Evolutionary conservation across 495 filamentous ascomycete genomes (phyloP).

Genomic region (Aspergillus panamensis): DNA sequence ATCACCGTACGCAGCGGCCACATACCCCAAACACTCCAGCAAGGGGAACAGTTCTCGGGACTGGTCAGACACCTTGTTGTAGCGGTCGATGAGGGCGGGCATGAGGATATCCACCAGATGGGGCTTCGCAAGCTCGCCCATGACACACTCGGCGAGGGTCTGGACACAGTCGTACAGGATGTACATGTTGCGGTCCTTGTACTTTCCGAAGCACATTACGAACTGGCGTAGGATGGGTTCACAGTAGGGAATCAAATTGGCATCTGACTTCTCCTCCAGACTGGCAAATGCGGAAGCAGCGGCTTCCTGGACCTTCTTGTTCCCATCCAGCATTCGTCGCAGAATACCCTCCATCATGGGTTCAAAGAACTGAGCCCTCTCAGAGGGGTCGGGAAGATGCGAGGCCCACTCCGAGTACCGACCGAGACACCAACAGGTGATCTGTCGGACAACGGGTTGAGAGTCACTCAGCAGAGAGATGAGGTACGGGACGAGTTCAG

Average conservation of each 20-base stretch:
- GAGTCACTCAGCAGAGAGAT: conserved; percentile 79
- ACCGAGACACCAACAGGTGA: conserved; percentile 96
- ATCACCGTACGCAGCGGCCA: conserved; percentile 80
- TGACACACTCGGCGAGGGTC: conserved; percentile 90
- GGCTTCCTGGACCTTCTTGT: conserved; percentile 97
- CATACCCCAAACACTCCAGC: conserved; percentile 91
- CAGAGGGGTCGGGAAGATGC: conserved; percentile 58
- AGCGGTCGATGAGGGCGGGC: conserved; percentile 88
- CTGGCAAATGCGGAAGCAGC: conserved; percentile 95
- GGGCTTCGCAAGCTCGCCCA: conserved; percentile 69
- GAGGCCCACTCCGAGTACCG: conserved; percentile 94
- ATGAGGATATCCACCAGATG: conserved; percentile 82
- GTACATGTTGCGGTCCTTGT: conserved; percentile 99
- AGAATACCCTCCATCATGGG: conserved; percentile 98
- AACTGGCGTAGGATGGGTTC: conserved; percentile 89
- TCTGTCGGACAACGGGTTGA: conserved; percentile 92
- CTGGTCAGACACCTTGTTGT: conserved; percentile 82
- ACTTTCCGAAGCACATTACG: conserved; percentile 84
- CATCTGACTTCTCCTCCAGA: conserved; percentile 88
- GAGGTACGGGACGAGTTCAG: conserved; percentile 85
- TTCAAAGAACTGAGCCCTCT: conserved; percentile 77
- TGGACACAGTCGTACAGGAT: conserved; percentile 99
- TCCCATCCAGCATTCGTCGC: conserved; percentile 88
- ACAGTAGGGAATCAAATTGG: conserved; percentile 75
- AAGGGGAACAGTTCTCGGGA: conserved; percentile 93